phyloP scores from a whole-genome alignment of 306 rosid species.

The Corylus americana region DNA sequence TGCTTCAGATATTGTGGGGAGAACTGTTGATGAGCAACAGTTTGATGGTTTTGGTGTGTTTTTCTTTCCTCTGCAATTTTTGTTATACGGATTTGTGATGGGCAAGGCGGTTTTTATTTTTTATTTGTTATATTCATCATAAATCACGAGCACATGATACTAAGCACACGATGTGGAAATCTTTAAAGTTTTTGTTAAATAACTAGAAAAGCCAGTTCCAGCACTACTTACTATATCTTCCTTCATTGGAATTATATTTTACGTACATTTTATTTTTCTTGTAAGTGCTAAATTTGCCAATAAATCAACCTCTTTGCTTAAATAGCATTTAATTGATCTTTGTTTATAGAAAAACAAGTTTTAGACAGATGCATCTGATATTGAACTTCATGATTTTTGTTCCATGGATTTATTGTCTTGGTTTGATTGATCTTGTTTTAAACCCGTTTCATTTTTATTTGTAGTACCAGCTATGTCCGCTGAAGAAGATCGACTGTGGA shows the following conservation, averaged over 20 bases:
- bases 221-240: no score
- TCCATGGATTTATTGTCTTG: background rate
- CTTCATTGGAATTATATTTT: background rate
- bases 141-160: background rate
- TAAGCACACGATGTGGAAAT: background rate
- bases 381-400: background rate
- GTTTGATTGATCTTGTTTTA: background rate
- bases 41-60: conserved; percentile 70
- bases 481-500: conserved; percentile 95
- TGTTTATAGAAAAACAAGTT: no score
- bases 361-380: background rate
- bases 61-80: conserved; percentile 1
- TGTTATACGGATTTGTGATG: conserved; percentile 12
- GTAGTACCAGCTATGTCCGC: conserved; percentile 65
- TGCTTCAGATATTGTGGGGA: conserved; percentile 46
- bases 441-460: conserved; percentile 10
- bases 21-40: conserved; percentile 57
- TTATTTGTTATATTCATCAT: background rate
- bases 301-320: no score
- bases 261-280: background rate
- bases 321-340: no score
- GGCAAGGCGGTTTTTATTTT: background rate
- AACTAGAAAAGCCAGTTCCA: background rate
- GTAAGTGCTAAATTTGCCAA: background rate
- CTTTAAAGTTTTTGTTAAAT: background rate